A percentile compares a stretch with the other conserved stretches of the same genome.
These are phyloP conservation scores for Sporothrix luriei DNA, from an alignment of 2,329 filamentous ascomycete genomes.

Conservation along the genomic window DNA sequence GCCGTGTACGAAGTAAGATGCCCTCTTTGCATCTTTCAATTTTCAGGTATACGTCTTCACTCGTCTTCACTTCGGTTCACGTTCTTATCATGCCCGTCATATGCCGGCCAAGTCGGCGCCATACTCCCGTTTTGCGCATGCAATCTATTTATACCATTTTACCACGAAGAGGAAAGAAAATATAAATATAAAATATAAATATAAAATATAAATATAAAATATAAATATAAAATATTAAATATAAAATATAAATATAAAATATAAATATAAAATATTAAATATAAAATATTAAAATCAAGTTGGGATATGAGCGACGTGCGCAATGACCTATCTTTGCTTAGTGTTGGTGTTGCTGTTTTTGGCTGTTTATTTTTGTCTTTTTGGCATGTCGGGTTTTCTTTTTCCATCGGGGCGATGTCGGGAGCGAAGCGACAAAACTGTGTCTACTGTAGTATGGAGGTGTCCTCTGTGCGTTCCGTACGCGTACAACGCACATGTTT, in stretches of 20 bases:
- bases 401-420: neutral
- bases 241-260: too few relatives aligned
- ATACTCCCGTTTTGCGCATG: neutral
- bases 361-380: constrained; percentile 14
- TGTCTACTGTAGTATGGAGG: too few relatives aligned
- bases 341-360: neutral
- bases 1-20: neutral
- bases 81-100: neutral
- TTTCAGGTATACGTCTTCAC: neutral
- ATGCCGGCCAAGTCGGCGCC: constrained; percentile 17
- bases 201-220: too few relatives aligned
- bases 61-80: neutral
- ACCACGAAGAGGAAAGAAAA: too few relatives aligned
- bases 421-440: neutral
- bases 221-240: too few relatives aligned
- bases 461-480: too few relatives aligned
- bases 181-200: too few relatives aligned
- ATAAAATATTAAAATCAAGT: too few relatives aligned
- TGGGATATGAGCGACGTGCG: neutral
- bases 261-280: too few relatives aligned
- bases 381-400: neutral
- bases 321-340: constrained; percentile 1
- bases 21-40: neutral
- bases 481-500: too few relatives aligned
- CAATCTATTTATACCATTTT: constrained; percentile 20